These are phyloP conservation scores for Aspergillus indologenus DNA, from an alignment of 495 filamentous ascomycete genomes.

Conservation along the genomic window DNA sequence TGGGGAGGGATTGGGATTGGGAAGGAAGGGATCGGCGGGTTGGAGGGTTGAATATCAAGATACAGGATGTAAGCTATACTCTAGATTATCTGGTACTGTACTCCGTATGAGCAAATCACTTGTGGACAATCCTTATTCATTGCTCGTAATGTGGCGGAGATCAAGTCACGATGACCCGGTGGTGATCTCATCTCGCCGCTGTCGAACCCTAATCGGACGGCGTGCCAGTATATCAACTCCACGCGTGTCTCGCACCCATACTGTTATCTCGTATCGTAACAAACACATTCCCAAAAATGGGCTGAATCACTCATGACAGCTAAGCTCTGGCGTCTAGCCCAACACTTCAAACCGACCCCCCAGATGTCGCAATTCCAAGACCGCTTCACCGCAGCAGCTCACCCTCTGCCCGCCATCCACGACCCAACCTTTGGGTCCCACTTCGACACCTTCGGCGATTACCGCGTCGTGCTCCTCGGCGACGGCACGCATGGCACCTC, in stretches of 20 bases:
- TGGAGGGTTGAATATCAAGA: no score
- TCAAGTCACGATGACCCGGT: slow-evolving; percentile 35
- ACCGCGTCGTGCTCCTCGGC: slow-evolving; percentile 51
- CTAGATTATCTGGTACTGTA: no score
- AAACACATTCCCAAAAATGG: slow-evolving; percentile 9
- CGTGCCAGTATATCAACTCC: not conserved
- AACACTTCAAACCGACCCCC: slow-evolving; percentile 1
- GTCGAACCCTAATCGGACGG: not conserved
- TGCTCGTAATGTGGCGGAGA: no score
- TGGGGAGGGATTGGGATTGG: no score
- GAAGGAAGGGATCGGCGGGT: no score
- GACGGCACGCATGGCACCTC: slow-evolving; percentile 59
- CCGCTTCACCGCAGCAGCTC: slow-evolving; percentile 35
- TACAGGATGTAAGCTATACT: no score
- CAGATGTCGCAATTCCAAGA: slow-evolving; percentile 33
- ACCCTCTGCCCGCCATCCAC: slow-evolving; percentile 39
- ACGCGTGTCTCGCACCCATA: not conserved
- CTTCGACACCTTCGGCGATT: slow-evolving; percentile 45
- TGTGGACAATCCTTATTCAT: no score
- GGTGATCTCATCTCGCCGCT: slow-evolving; percentile 26
- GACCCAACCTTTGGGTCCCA: slow-evolving; percentile 34
- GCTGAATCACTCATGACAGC: not conserved
- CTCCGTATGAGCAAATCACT: no score
- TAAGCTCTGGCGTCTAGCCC: not conserved
- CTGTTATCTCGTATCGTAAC: no score